Evolutionary conservation across 768 basidiomycete genomes (phyloP).

Genomic region (Kwoniella dejecticola): DNA sequence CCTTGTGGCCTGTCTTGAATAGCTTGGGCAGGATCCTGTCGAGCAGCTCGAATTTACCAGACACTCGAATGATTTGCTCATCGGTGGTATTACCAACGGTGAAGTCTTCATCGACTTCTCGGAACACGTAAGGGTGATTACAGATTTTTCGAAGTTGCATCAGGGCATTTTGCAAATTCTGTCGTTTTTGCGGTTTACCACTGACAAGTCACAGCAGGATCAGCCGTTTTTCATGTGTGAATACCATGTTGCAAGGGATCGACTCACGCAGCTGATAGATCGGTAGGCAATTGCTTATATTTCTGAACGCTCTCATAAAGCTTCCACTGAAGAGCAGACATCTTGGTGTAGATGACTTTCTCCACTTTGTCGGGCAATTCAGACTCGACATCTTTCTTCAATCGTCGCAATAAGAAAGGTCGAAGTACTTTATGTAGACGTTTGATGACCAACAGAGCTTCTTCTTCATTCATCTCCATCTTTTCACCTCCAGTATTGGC

Average conservation of each 20-base stretch:
- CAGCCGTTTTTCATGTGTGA: not conserved
- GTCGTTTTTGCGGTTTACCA: constrained; percentile 35
- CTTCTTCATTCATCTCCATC: constrained; percentile 99
- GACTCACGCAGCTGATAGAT: constrained; percentile 59
- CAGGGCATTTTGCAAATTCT: constrained; percentile 71
- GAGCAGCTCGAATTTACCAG: constrained; percentile 92
- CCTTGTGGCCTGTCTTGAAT: constrained; percentile 86
- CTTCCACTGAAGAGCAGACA: constrained; percentile 88
- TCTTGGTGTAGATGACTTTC: constrained; percentile 94
- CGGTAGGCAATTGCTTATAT: constrained; percentile 82
- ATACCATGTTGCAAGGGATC: too few relatives aligned
- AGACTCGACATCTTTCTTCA: constrained; percentile 96
- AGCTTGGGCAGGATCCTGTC: constrained; percentile 92
- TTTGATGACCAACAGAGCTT: constrained; percentile 92
- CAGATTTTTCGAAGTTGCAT: constrained; percentile 99
- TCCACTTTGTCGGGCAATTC: constrained; percentile 97
- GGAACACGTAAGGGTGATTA: constrained; percentile 95
- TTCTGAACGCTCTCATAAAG: constrained; percentile 98
- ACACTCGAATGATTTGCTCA: constrained; percentile 78
- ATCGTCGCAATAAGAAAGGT: constrained; percentile 84
- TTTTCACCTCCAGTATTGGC: constrained; percentile 95
- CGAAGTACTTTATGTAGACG: constrained; percentile 94
- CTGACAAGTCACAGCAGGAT: not conserved
- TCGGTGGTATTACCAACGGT: constrained; percentile 79
- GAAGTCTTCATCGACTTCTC: constrained; percentile 91